A percentile compares a stretch with the other conserved stretches of the same genome.
phyloP scores from a whole-genome alignment of 2,329 filamentous ascomycete genomes.

The Penicillium carneum region DNA sequence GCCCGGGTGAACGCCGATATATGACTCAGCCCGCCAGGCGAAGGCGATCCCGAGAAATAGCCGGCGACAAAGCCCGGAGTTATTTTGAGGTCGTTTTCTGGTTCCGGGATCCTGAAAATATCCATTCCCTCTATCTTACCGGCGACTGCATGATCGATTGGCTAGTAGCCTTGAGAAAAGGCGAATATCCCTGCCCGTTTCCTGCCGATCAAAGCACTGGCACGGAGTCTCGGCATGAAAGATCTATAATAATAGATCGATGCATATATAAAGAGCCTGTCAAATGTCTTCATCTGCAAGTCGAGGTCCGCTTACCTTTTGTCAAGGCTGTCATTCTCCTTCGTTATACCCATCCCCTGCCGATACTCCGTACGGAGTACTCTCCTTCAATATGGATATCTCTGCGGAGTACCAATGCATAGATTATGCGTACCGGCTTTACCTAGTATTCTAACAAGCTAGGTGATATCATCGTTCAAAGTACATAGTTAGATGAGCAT shows the following conservation, averaged over 20 bases:
- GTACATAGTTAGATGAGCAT: background rate
- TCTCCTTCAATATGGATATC: too few species aligned
- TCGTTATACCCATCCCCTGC: too few species aligned
- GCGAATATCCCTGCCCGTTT: background rate
- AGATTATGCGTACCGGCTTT: too few species aligned
- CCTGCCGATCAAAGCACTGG: background rate
- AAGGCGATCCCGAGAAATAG: conserved; percentile 28
- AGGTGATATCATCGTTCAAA: background rate
- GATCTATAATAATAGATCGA: background rate
- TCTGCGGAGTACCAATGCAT: too few species aligned
- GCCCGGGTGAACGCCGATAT: conserved; percentile 10
- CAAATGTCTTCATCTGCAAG: background rate
- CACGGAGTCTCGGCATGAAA: background rate
- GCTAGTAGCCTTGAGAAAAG: background rate
- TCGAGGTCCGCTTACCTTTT: too few species aligned
- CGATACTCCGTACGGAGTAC: too few species aligned
- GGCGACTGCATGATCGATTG: background rate
- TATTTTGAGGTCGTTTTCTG: background rate
- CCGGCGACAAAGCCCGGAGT: conserved; percentile 17
- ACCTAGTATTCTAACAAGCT: background rate
- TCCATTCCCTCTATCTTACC: background rate
- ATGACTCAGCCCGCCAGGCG: conserved; percentile 15
- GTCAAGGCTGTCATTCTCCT: too few species aligned
- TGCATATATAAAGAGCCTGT: background rate
- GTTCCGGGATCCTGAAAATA: background rate